Percentiles rank a stretch among this genome's conserved stretches.
Evolutionary conservation across 495 filamentous ascomycete genomes (phyloP).

Genomic region (Apiosordaria backusii): DNA sequence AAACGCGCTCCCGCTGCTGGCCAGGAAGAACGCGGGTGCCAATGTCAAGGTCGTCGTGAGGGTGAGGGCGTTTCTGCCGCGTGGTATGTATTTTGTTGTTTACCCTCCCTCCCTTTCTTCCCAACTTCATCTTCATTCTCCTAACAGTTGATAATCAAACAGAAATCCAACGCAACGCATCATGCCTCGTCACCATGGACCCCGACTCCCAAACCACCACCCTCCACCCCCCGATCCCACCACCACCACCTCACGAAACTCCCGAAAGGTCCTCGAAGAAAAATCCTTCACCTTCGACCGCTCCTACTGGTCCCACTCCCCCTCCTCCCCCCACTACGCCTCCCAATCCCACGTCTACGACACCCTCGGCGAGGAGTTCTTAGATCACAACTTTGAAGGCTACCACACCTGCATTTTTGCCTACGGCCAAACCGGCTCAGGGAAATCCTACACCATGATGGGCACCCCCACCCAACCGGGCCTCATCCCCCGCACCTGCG

Average conservation of each 20-base stretch:
- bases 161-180: slow-evolving; percentile 78
- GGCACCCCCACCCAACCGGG: slow-evolving; percentile 80
- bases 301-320: slow-evolving; percentile 92
- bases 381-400: slow-evolving; percentile 99
- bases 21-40: slow-evolving; percentile 58
- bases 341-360: slow-evolving; percentile 91
- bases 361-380: slow-evolving; percentile 88
- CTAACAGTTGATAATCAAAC: background rate
- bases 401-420: slow-evolving; percentile 99
- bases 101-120: background rate
- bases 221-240: slow-evolving; percentile 60
- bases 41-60: slow-evolving; percentile 95
- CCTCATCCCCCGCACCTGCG: slow-evolving; percentile 93
- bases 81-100: slow-evolving; percentile 58
- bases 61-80: slow-evolving; percentile 79
- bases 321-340: slow-evolving; percentile 56
- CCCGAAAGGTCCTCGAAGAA: slow-evolving; percentile 73
- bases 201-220: slow-evolving; percentile 76
- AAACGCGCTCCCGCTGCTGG: slow-evolving; percentile 43
- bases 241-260: slow-evolving; percentile 57
- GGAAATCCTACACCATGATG: slow-evolving; percentile 99
- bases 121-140: background rate
- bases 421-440: slow-evolving; percentile 96
- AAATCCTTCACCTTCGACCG: slow-evolving; percentile 95
- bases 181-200: slow-evolving; percentile 89